These are phyloP conservation scores for Hericium erinaceus DNA, from an alignment of 768 basidiomycete species.

Conservation along the genomic window DNA sequence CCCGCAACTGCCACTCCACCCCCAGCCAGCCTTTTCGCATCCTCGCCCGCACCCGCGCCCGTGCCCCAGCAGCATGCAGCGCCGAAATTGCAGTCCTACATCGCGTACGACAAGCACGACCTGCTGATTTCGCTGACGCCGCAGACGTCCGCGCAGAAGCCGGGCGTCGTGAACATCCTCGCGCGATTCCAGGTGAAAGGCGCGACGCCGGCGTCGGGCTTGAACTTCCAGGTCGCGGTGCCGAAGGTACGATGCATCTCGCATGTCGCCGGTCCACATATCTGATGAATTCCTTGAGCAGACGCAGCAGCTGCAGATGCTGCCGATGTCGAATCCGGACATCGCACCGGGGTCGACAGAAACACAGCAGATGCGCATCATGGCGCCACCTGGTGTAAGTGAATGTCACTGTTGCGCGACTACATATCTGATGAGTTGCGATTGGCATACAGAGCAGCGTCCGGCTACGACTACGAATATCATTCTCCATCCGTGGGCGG, in stretches of 20 bases:
- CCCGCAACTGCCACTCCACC: slow-evolving; percentile 16
- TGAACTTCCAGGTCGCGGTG: slow-evolving; percentile 96
- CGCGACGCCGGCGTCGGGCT: slow-evolving; percentile 38
- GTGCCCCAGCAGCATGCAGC: slow-evolving; percentile 27
- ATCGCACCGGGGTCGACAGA: slow-evolving; percentile 73
- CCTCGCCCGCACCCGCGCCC: slow-evolving; percentile 15
- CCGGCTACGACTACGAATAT: slow-evolving; percentile 78
- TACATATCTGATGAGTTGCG: background rate
- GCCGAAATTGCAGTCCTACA: slow-evolving; percentile 60
- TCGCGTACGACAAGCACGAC: slow-evolving; percentile 88
- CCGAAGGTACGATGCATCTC: slow-evolving; percentile 57
- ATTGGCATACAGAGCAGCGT: slow-evolving; percentile 52
- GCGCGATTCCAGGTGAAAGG: slow-evolving; percentile 77
- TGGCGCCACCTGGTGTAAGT: slow-evolving; percentile 81
- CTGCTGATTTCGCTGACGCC: slow-evolving; percentile 87
- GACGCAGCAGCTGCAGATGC: slow-evolving; percentile 97
- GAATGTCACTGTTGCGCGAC: background rate
- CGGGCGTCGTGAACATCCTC: slow-evolving; percentile 86
- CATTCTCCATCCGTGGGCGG: slow-evolving; percentile 62
- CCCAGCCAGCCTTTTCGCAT: slow-evolving; percentile 12
- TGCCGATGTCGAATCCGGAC: slow-evolving; percentile 86
- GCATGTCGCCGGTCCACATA: background rate
- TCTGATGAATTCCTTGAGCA: slow-evolving; percentile 23
- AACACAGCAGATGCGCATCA: slow-evolving; percentile 91
- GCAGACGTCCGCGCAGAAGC: slow-evolving; percentile 66